These are phyloP conservation scores for Tulasnella sp. DNA, from an alignment of 768 basidiomycete genomes.

Conservation along the genomic window DNA sequence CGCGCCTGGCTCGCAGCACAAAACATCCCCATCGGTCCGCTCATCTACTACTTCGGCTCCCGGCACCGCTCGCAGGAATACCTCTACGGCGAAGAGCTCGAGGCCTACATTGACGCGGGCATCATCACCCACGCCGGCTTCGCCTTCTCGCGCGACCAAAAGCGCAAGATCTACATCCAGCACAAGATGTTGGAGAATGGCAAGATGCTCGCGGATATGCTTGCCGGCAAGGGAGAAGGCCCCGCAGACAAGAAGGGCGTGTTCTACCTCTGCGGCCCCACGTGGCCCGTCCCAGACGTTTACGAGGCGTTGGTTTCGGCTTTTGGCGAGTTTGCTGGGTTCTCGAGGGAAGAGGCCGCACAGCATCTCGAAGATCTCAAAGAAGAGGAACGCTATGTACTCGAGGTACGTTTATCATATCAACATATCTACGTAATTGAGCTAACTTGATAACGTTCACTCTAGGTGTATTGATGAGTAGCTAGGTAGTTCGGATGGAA, in stretches of 20 bases:
- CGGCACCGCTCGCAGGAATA: constrained; percentile 92
- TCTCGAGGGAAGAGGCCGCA: constrained; percentile 53
- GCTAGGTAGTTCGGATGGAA: too few species aligned
- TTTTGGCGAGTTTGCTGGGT: constrained; percentile 56
- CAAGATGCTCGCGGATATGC: constrained; percentile 55
- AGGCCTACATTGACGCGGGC: constrained; percentile 77
- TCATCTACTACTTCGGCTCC: constrained; percentile 98
- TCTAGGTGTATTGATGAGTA: constrained; percentile 1
- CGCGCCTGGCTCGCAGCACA: constrained; percentile 70
- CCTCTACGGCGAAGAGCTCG: constrained; percentile 92
- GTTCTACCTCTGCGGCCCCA: constrained; percentile 96
- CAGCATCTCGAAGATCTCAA: constrained; percentile 79
- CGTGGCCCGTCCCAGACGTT: constrained; percentile 99
- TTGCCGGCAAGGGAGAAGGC: constrained; percentile 34
- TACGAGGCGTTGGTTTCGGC: constrained; percentile 84
- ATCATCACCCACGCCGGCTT: constrained; percentile 83
- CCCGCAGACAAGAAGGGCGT: constrained; percentile 45
- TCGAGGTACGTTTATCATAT: constrained; percentile 48
- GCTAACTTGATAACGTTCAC: neutral
- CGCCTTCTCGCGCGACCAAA: constrained; percentile 91
- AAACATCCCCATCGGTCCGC: constrained; percentile 73
- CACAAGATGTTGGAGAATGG: constrained; percentile 95
- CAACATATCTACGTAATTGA: neutral
- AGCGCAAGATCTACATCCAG: constrained; percentile 94
- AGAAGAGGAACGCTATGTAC: constrained; percentile 93